Percentiles rank a stretch among this genome's conserved stretches.
Conservation (phyloP, 352 stramenopile genomes). For the Globisporangium spiculum region DNA sequence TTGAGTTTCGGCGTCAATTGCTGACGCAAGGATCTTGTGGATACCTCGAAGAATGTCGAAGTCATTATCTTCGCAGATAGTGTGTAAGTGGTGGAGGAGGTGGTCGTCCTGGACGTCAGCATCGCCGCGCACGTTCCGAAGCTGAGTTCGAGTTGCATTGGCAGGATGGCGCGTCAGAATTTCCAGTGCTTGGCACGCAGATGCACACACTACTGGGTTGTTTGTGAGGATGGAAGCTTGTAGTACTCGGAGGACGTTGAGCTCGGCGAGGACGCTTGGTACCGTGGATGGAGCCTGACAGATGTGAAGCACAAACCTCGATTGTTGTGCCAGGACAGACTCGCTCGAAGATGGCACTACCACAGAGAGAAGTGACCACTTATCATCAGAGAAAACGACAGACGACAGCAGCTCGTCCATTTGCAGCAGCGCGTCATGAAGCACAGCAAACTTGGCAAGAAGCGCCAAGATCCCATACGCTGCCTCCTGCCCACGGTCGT, state of each 20-base stretch:
- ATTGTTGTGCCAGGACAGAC: background rate
- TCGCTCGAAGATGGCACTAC: background rate
- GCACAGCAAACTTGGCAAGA: background rate
- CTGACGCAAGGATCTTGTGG: background rate
- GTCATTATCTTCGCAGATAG: background rate
- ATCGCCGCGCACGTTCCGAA: background rate
- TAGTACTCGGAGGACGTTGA: background rate
- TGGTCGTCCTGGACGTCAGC: background rate
- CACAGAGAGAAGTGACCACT: background rate
- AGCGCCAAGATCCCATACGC: slow-evolving; percentile 5
- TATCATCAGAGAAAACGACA: background rate
- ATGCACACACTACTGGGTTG: background rate
- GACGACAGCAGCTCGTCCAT: background rate
- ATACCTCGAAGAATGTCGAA: background rate
- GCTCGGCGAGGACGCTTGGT: background rate
- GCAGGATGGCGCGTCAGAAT: background rate
- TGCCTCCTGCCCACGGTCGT: background rate
- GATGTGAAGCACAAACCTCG: slow-evolving; percentile 3
- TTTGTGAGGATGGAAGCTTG: background rate
- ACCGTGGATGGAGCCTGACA: background rate
- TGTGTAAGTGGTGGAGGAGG: background rate
- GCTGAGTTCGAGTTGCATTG: background rate
- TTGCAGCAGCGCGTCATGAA: background rate
- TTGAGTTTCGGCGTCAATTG: background rate
- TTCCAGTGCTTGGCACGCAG: slow-evolving; percentile 8